Evolutionary conservation across 106 monocot genomes (phyloP), one percentile per base, ranked within the genome.

Genomic region (Iris macrosiphon): DNA sequence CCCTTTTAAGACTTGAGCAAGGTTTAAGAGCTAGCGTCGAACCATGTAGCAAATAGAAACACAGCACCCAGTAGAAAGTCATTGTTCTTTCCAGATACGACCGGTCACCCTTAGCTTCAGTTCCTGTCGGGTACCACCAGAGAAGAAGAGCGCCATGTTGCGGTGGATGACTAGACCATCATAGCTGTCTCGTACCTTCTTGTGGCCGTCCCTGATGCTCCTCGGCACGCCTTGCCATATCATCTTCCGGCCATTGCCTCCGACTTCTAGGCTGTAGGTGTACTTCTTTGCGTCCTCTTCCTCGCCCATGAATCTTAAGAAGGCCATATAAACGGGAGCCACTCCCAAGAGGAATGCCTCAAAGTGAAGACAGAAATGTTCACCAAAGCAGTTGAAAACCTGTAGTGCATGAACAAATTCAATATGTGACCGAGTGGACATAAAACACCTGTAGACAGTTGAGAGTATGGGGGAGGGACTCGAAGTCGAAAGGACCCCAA

Each of bases 181-280:
- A 15, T 54, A 61, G 29, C 61, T 70, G 44, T 61, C 61, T 14
- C 70, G 40, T 32, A 70, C 70, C 61, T 70, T 70, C 43, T 54
- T 70, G 70, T 70, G 70, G n/a, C 67, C 32, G n/a, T 67, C 67
- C 24, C 67, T 45, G n/a, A 67, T 67, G 67, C 67, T 67, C 37
- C 56, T 57, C 0, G 67, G 67, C 17, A 58, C 57, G 9, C 67
- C 67, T 23, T 67, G 67, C 67, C 67, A 67, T 31, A 39, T 14
- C 56, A 67, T 3, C 14, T 67, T 67, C 16, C 67, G 48, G 7
- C 67, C 57, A 17, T 49, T 57, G 3, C 67, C 56, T 0, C 67
- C 67, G 20, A 67, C 67, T 40, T 67, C 57, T 12, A 67, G 33
- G 37, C 67, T 67, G 47, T 58, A 67, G 6, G 27, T 58, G 37